Conservation (phyloP, 129 eudicot species). For the Glebionis coronaria region DNA sequence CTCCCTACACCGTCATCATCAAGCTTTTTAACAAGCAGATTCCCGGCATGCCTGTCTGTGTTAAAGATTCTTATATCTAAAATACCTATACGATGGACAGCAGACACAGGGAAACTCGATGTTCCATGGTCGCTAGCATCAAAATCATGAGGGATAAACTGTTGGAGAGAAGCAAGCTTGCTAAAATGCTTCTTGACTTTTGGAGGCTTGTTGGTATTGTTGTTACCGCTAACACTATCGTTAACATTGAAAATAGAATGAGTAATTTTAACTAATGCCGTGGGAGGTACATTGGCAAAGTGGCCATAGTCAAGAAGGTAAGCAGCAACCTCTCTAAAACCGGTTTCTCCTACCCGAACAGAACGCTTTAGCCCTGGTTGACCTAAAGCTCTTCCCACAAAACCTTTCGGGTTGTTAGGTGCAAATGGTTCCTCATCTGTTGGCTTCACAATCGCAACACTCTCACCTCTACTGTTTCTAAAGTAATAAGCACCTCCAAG, state of each 20-base stretch:
- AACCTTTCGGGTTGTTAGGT: conserved; percentile 87
- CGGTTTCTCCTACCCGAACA: conserved; percentile 89
- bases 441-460: conserved; percentile 85
- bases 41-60: conserved; percentile 88
- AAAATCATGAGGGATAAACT: conserved; percentile 79
- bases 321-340: conserved; percentile 82
- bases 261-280: conserved; percentile 85
- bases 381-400: conserved; percentile 77
- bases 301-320: conserved; percentile 70
- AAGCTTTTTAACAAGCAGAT: conserved; percentile 71
- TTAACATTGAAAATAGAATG: conserved; percentile 82
- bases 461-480: conserved; percentile 61
- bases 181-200: conserved; percentile 52
- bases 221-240: conserved; percentile 54
- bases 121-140: conserved; percentile 97
- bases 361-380: conserved; percentile 81
- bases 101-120: conserved; percentile 75
- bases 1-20: conserved; percentile 42
- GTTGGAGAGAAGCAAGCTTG: conserved; percentile 90
- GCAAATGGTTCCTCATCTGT: conserved; percentile 92
- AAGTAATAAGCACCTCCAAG: conserved; percentile 85
- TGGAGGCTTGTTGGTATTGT: conserved; percentile 29
- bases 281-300: conserved; percentile 88
- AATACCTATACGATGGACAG: conserved; percentile 88
- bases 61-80: conserved; percentile 77